phyloP scores from a whole-genome alignment of 2,329 filamentous ascomycete genomes.

The Cladosporium sp. region DNA sequence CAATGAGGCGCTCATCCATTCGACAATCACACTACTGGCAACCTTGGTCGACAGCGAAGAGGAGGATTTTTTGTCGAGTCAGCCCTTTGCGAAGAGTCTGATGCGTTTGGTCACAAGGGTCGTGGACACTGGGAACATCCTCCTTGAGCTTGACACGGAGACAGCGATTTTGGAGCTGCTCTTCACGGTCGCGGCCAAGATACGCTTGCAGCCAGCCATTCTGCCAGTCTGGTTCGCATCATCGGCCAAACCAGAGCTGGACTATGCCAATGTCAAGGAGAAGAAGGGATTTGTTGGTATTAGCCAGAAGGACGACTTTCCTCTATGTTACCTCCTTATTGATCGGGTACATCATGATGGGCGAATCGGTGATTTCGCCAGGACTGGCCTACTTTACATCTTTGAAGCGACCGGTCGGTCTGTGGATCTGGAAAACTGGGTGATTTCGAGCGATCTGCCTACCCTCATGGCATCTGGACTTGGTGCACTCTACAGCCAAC shows the following conservation, averaged over 20 bases:
- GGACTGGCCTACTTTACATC: conserved; percentile 90
- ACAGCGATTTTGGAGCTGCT: conserved; percentile 85
- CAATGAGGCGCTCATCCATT: conserved; percentile 79
- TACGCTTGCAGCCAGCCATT: conserved; percentile 81
- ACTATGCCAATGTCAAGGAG: conserved; percentile 41
- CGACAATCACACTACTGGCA: conserved; percentile 81
- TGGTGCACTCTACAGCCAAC: conserved; percentile 69
- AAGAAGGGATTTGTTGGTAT: conserved; percentile 73
- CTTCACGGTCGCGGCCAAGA: conserved; percentile 96
- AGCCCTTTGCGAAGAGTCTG: conserved; percentile 77
- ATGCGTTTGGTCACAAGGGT: conserved; percentile 82
- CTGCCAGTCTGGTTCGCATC: conserved; percentile 86
- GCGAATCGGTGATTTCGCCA: conserved; percentile 89
- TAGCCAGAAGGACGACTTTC: conserved; percentile 86
- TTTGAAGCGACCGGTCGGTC: conserved; percentile 89
- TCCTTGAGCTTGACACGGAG: conserved; percentile 76
- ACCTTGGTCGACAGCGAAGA: conserved; percentile 94
- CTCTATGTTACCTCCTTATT: conserved; percentile 89
- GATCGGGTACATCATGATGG: conserved; percentile 97
- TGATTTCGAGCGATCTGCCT: conserved; percentile 92
- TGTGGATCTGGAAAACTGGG: conserved; percentile 82
- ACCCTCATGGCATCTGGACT: conserved; percentile 96
- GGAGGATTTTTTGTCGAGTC: conserved; percentile 86
- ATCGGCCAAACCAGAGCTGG: conserved; percentile 27
- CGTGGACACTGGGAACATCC: conserved; percentile 66